Conservation (phyloP, 352 stramenopile genomes). For the Globisporangium echinulatum region DNA sequence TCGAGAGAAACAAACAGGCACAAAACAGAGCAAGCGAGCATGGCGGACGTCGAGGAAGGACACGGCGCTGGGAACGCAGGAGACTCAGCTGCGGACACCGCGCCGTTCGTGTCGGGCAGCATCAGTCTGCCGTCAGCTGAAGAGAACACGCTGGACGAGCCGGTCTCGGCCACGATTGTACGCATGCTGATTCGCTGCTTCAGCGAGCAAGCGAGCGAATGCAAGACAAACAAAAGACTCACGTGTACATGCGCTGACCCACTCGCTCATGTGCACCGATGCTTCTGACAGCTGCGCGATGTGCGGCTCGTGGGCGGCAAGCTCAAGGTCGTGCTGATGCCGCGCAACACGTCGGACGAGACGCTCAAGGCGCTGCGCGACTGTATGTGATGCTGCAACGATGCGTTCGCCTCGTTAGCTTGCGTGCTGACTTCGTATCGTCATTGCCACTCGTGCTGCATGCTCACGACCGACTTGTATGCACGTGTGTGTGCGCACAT, state of each 20-base stretch:
- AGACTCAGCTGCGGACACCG: conserved; percentile 10
- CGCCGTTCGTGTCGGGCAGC: conserved; percentile 61
- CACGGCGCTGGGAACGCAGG: neutral
- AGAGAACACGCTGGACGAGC: conserved; percentile 84
- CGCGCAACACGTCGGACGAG: conserved; percentile 87
- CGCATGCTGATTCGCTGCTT: conserved; percentile 5
- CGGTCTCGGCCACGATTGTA: conserved; percentile 85
- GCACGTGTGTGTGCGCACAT: neutral
- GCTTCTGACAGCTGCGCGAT: conserved; percentile 69
- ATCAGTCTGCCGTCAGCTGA: conserved; percentile 72
- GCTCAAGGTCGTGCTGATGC: conserved; percentile 88
- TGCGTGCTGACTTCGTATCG: neutral
- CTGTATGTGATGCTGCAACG: conserved; percentile 37
- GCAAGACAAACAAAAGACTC: neutral
- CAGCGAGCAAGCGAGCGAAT: neutral
- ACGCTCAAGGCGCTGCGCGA: conserved; percentile 90
- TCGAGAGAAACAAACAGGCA: no score
- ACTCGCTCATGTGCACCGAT: conserved; percentile 1
- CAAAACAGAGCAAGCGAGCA: conserved; percentile 7
- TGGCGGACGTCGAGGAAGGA: conserved; percentile 17
- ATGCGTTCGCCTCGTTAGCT: neutral
- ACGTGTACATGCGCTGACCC: neutral
- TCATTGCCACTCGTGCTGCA: neutral
- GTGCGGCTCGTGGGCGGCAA: conserved; percentile 83
- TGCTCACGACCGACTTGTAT: neutral